phyloP scores from a whole-genome alignment of 345 rosid species.

The Moricandia moricandioides region DNA sequence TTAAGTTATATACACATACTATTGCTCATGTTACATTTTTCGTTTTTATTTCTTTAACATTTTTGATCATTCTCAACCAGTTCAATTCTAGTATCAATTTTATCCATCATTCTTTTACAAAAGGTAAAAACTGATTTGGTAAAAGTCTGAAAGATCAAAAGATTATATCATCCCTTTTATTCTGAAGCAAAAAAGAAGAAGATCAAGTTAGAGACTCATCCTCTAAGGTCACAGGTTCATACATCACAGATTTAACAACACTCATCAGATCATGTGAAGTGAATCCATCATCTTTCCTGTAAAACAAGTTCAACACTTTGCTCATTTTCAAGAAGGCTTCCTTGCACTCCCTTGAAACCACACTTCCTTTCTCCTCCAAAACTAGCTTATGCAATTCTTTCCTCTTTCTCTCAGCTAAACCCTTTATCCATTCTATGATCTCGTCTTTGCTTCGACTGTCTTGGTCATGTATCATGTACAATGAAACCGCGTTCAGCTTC shows the following conservation, averaged over 20 bases:
- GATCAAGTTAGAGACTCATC: constrained; percentile 14
- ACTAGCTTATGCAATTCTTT: constrained; percentile 52
- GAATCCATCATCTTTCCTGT: constrained; percentile 77
- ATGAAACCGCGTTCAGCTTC: constrained; percentile 63
- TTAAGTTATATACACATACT: not conserved
- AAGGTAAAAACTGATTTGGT: not conserved
- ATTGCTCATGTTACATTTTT: not conserved
- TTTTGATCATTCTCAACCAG: not conserved
- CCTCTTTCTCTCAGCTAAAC: constrained; percentile 35
- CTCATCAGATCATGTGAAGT: constrained; percentile 47
- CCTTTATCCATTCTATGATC: constrained; percentile 39
- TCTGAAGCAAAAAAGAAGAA: not conserved
- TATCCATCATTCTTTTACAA: not conserved
- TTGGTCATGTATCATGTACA: constrained; percentile 47
- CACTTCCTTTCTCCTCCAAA: constrained; percentile 50
- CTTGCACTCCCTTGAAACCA: constrained; percentile 68
- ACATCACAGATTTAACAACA: constrained; percentile 49
- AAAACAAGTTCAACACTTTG: constrained; percentile 64
- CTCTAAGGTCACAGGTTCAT: constrained; percentile 43
- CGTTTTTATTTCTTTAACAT: not conserved
- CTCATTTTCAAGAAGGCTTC: constrained; percentile 78
- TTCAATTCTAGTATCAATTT: not conserved
- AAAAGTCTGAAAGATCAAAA: not conserved
- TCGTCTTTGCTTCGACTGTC: constrained; percentile 41
- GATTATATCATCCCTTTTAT: not conserved